Evolutionary conservation across 192 early-diverging fungal genomes (phyloP), one percentile per base, ranked within the genome.

Genomic region (Coemansia sp.): DNA sequence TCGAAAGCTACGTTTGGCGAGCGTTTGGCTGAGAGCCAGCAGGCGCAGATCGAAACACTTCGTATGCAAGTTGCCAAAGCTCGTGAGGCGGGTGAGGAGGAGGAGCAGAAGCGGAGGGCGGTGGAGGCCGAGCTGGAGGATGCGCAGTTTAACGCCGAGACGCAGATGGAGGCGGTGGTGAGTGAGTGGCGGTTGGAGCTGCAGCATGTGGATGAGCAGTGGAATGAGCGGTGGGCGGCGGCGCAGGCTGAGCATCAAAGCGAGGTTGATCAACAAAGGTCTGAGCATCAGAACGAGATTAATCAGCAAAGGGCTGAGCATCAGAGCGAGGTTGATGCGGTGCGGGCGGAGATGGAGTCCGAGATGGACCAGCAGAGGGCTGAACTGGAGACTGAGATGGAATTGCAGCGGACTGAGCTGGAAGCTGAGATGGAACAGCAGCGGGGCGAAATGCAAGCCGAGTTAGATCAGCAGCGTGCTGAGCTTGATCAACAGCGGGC

Each of bases 61-160:
- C 66, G 75, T 51, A 48, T 38, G 23, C 72, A 81, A 45, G 61
- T 87, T 1, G 59, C 47, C 5, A 76, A 80, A 62, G 67, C 79
- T 3, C 60, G 69, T 8, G 83, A 82, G 24, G 73, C 69, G 6
- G 70, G 72, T 21, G 62, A 82, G 43, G 71, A 72, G 10, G 77
- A 75, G 61, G 74, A 83, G 48, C 71, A 87, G 60, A 53, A 64
- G 2, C 85, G 84, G 14, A 78, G 82, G 12, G 78, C 72, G 14
- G 35, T 56, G 23, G 78, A 81, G 55, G 57, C 79, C 5, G 86
- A 87, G 73, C 73, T 89, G 14, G 81, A 80, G 25, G 88, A 89
- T 11, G 66, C 74, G 39, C 50, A 58, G 45, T 66, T 75, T 19
- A 61, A 58, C 53, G 68, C 65, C 11, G 76, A 79, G 53, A 70